These are phyloP conservation scores for Acidomyces sp. DNA, from an alignment of 495 filamentous ascomycete species.

Conservation along the genomic window DNA sequence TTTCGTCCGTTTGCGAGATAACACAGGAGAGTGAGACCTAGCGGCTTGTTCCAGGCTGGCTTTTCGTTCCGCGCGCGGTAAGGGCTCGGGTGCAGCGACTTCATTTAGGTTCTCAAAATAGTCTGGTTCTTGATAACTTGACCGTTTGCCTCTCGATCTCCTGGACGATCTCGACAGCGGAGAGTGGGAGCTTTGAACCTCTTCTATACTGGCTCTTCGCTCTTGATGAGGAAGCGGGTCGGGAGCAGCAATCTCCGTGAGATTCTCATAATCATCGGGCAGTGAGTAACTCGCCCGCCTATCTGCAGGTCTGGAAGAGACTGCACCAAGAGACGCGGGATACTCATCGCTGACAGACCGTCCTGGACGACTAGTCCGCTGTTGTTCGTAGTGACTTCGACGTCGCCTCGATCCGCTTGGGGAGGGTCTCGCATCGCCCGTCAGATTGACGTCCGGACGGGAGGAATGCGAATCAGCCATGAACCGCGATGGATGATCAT, in stretches of 20 bases:
- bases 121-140: constrained; percentile 7
- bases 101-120: constrained; percentile 20
- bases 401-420: constrained; percentile 1
- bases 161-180: too few relatives aligned
- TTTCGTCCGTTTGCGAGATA: too few relatives aligned
- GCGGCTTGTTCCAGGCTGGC: constrained; percentile 6
- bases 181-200: too few relatives aligned
- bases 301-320: too few relatives aligned
- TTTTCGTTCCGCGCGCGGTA: background rate
- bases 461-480: background rate
- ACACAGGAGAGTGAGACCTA: too few relatives aligned
- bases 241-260: too few relatives aligned
- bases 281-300: too few relatives aligned
- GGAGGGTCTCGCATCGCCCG: background rate
- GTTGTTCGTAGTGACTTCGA: constrained; percentile 12
- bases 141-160: constrained; percentile 10
- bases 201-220: too few relatives aligned
- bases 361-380: constrained; percentile 7
- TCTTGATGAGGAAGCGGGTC: too few relatives aligned
- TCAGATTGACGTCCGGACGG: background rate
- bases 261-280: too few relatives aligned
- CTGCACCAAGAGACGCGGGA: too few relatives aligned
- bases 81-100: constrained; percentile 2
- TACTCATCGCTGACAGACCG: constrained; percentile 2
- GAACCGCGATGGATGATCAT: background rate